These are phyloP conservation scores for Cyclotella cryptica DNA, from an alignment of 108 stramenopile species.

Conservation along the genomic window DNA sequence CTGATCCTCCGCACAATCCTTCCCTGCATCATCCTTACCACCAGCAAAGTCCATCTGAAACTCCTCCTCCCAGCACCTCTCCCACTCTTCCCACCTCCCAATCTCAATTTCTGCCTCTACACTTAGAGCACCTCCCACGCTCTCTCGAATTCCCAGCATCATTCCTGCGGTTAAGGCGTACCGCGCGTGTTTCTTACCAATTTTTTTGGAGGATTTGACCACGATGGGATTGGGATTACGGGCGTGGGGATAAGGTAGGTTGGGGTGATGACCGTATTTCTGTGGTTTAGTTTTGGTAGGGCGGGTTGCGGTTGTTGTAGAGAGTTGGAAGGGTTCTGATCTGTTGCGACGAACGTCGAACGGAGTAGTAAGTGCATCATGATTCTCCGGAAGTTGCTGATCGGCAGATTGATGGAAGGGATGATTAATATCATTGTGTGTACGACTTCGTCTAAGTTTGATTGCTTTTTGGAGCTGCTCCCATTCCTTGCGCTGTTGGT, in stretches of 20 bases:
- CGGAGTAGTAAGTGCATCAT: not conserved
- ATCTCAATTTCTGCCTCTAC: conserved; percentile 53
- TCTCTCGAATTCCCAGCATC: conserved; percentile 87
- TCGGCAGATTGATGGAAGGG: not conserved
- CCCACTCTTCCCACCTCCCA: conserved; percentile 41
- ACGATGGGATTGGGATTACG: conserved; percentile 48
- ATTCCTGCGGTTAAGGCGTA: conserved; percentile 86
- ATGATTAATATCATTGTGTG: not conserved
- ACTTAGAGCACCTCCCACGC: conserved; percentile 54
- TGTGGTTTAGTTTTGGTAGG: conserved; percentile 7
- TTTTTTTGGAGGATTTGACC: conserved; percentile 48
- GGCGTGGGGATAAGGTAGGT: conserved; percentile 7
- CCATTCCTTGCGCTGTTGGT: conserved; percentile 30
- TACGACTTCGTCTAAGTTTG: not conserved
- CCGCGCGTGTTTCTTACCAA: conserved; percentile 74
- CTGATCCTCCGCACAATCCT: not conserved
- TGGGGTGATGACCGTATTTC: conserved; percentile 37
- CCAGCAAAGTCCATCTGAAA: conserved; percentile 4
- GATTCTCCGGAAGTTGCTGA: not conserved
- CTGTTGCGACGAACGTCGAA: conserved; percentile 10
- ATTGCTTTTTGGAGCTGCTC: conserved; percentile 9
- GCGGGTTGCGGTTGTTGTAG: not conserved
- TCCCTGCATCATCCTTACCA: not conserved
- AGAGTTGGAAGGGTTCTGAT: conserved; percentile 1
- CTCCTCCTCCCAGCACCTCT: conserved; percentile 24